Evolutionary conservation across 257 asterid genomes (phyloP).

Genomic region (Fraxinus pennsylvanica): DNA sequence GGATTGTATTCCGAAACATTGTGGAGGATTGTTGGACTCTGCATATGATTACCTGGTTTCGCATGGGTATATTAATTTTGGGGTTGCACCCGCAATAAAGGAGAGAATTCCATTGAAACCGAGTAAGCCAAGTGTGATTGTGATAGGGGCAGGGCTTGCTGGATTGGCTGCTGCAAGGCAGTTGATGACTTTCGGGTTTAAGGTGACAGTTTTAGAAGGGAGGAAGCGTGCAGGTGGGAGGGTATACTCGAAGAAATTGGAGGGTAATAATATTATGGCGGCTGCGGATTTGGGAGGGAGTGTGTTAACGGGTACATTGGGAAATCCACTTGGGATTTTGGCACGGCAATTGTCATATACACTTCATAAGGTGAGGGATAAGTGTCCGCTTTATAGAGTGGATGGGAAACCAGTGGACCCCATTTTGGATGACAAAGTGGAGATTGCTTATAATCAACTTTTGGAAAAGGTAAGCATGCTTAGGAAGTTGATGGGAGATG

Average conservation of each 20-base stretch:
- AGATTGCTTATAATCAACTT: conserved; percentile 62
- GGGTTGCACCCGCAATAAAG: conserved; percentile 79
- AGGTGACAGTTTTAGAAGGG: conserved; percentile 84
- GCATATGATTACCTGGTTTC: conserved; percentile 70
- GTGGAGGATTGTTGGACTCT: conserved; percentile 55
- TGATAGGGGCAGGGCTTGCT: conserved; percentile 90
- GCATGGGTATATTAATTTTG: conserved; percentile 88
- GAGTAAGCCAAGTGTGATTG: conserved; percentile 55
- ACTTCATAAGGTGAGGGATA: conserved; percentile 90
- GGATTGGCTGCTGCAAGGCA: conserved; percentile 98
- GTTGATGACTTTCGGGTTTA: conserved; percentile 88
- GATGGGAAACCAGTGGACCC: conserved; percentile 70
- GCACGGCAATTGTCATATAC: conserved; percentile 76
- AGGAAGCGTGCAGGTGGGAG: conserved; percentile 91
- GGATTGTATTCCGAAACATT: conserved; percentile 71
- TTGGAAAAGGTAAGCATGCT: conserved; percentile 65
- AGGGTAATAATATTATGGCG: conserved; percentile 54
- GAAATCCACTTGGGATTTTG: conserved; percentile 90
- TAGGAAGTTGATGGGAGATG: conserved; percentile 83
- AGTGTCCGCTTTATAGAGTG: conserved; percentile 72
- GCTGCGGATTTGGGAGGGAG: conserved; percentile 96
- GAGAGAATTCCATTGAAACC: conserved; percentile 55
- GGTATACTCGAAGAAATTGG: conserved; percentile 74
- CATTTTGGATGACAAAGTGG: conserved; percentile 66
- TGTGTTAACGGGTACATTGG: conserved; percentile 85